These are phyloP conservation scores for Aquilaria yunnanensis DNA, from an alignment of 345 rosid genomes.

Conservation along the genomic window DNA sequence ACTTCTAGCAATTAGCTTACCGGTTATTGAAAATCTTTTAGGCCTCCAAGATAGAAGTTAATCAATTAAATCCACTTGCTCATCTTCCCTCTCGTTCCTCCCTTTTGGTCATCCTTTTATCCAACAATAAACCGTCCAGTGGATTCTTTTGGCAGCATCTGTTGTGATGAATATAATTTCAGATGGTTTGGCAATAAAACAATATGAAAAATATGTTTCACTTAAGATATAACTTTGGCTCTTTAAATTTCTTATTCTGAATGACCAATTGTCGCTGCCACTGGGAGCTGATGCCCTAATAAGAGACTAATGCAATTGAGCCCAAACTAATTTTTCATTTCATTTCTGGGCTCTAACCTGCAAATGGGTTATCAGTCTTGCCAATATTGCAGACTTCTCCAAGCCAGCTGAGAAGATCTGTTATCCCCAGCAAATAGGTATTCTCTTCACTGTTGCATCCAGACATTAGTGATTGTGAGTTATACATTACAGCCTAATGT, in stretches of 20 bases:
- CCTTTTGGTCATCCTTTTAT: not conserved
- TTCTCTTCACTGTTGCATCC: not conserved
- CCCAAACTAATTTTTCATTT: slow-evolving; percentile 11
- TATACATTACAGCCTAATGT: not conserved
- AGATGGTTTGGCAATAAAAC: too few species aligned
- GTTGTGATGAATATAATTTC: too few species aligned
- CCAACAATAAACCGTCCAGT: not conserved
- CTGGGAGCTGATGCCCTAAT: not conserved
- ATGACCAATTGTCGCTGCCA: not conserved
- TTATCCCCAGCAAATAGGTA: slow-evolving; percentile 43
- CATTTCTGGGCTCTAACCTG: slow-evolving; percentile 56
- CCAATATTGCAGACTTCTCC: slow-evolving; percentile 43
- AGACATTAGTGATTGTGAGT: not conserved
- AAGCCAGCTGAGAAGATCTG: slow-evolving; percentile 48
- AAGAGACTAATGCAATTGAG: not conserved
- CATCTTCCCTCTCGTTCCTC: not conserved
- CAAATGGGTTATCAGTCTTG: slow-evolving; percentile 47
- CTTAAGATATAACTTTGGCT: not conserved
- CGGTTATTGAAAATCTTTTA: too few species aligned
- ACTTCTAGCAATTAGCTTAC: too few species aligned
- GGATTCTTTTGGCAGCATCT: not conserved
- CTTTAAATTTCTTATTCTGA: not conserved
- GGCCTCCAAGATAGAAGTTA: too few species aligned
- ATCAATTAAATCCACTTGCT: too few species aligned
- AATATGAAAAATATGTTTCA: not conserved